Evolutionary conservation across 1,284 basidiomycete species (phyloP).

Genomic region (Ganoderma meredithae): DNA sequence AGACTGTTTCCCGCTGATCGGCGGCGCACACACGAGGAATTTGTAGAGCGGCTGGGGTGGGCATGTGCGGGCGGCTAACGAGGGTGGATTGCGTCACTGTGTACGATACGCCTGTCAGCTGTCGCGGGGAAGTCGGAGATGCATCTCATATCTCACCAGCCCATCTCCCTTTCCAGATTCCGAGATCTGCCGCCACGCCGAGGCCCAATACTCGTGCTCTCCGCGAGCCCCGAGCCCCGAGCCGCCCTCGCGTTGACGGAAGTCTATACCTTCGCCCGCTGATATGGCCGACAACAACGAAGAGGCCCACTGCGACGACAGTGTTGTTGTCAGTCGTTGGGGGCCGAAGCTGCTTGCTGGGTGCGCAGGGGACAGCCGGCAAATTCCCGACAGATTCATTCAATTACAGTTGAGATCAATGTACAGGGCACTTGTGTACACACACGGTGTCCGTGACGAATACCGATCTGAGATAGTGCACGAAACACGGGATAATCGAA

Average conservation of each 20-base stretch:
- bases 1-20: too few relatives aligned
- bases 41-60: neutral
- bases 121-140: slow-evolving; percentile 11
- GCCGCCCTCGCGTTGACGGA: neutral
- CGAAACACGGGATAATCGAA: slow-evolving; percentile 4
- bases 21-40: too few relatives aligned
- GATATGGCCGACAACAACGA: neutral
- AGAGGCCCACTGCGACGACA: neutral
- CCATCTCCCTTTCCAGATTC: slow-evolving; percentile 5
- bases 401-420: slow-evolving; percentile 7
- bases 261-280: neutral
- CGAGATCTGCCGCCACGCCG: neutral
- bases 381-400: slow-evolving; percentile 6
- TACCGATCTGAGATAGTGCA: slow-evolving; percentile 7
- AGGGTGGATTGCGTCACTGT: slow-evolving; percentile 7
- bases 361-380: neutral
- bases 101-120: slow-evolving; percentile 17
- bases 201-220: neutral
- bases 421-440: slow-evolving; percentile 3
- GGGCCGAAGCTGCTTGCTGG: neutral
- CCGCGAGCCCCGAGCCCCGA: neutral
- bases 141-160: slow-evolving; percentile 1
- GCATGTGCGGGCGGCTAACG: neutral
- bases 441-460: slow-evolving; percentile 1
- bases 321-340: neutral